Percentiles rank a stretch among this genome's conserved stretches.
phyloP scores from a whole-genome alignment of 2,329 filamentous ascomycete species.

The Colletotrichum higginsianum region DNA sequence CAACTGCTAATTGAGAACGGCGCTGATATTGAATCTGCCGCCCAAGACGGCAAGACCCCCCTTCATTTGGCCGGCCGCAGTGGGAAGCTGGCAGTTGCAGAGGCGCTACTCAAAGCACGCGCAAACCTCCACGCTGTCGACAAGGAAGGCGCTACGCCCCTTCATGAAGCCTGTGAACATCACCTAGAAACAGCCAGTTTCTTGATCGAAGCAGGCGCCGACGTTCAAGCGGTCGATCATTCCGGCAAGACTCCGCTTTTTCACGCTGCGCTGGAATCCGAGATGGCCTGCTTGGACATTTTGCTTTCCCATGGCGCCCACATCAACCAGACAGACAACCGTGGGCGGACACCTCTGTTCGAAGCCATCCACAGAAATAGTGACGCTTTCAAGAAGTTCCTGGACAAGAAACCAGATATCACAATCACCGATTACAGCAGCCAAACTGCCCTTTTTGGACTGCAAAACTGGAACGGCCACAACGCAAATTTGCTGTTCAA shows the following conservation, averaged over 20 bases:
- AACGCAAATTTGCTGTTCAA: background rate
- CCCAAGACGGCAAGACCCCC: rapidly evolving
- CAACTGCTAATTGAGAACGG: background rate
- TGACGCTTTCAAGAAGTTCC: rapidly evolving
- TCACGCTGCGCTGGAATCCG: rapidly evolving
- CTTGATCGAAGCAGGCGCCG: background rate
- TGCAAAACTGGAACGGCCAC: rapidly evolving
- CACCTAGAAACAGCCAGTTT: too few relatives aligned
- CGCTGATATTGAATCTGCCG: background rate
- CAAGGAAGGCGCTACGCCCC: rapidly evolving
- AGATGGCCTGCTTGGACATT: background rate
- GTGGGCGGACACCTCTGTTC: background rate
- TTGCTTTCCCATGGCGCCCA: background rate
- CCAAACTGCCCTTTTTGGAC: background rate
- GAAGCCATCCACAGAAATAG: rapidly evolving
- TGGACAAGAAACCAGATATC: background rate
- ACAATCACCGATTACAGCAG: background rate
- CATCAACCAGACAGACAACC: background rate
- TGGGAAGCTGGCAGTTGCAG: background rate
- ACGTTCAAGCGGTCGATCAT: background rate
- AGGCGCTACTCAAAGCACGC: background rate
- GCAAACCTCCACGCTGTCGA: rapidly evolving
- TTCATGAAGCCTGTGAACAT: background rate
- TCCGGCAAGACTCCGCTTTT: background rate
- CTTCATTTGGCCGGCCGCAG: rapidly evolving